phyloP scores from a whole-genome alignment of 2,329 filamentous ascomycete species.

The Colletotrichum endophyticum region DNA sequence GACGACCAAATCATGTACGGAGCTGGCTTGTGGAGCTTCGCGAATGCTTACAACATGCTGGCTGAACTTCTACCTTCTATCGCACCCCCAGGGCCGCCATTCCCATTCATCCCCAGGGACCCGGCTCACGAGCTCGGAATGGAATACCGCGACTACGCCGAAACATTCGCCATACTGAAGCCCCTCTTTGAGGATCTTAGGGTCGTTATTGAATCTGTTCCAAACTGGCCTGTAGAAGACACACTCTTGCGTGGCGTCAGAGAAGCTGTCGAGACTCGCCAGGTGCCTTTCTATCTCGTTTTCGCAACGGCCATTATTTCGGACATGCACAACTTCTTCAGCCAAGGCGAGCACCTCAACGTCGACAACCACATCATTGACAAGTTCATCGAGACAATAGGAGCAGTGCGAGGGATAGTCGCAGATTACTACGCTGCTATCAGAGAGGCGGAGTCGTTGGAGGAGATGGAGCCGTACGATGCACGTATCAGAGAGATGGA shows the following conservation, averaged over 20 bases:
- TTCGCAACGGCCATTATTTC: conserved; percentile 47
- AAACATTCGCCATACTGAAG: not conserved
- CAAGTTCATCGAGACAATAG: not conserved
- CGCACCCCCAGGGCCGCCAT: not conserved
- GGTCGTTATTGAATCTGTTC: conserved; percentile 21
- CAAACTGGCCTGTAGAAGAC: conserved; percentile 36
- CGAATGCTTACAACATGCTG: not conserved
- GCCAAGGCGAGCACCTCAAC: not conserved
- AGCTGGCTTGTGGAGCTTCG: not conserved
- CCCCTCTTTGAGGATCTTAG: not conserved
- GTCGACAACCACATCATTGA: conserved; percentile 31
- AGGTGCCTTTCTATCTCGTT: conserved; percentile 38
- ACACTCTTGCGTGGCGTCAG: conserved; percentile 40
- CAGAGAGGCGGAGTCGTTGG: not conserved
- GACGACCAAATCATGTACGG: not conserved
- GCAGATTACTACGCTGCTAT: not conserved
- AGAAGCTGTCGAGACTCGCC: conserved; percentile 30
- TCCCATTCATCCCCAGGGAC: not conserved
- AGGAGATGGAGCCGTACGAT: not conserved
- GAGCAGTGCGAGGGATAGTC: not conserved
- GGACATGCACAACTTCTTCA: conserved; percentile 31
- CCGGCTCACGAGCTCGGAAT: not conserved
- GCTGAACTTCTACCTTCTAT: not conserved
- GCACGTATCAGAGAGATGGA: not conserved
- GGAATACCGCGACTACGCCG: not conserved